A percentile compares a stretch with the other conserved stretches of the same genome.
These are phyloP conservation scores for Verticillium albo-atrum DNA, from an alignment of 2,329 filamentous ascomycete species.

Conservation along the genomic window DNA sequence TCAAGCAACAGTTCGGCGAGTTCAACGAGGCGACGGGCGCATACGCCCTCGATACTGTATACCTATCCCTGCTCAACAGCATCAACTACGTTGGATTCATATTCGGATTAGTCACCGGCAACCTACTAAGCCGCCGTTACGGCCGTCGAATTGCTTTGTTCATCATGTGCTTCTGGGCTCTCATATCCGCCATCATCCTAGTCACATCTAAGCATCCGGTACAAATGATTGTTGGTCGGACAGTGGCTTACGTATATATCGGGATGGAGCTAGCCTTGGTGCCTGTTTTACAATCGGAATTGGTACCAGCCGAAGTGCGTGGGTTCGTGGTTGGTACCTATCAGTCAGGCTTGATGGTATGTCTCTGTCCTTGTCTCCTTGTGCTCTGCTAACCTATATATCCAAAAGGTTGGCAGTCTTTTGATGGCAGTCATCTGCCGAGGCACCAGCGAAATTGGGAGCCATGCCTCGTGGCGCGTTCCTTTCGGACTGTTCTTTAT, in stretches of 20 bases:
- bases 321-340: constrained; percentile 29
- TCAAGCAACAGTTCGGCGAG: constrained; percentile 24
- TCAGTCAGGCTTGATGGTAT: constrained; percentile 22
- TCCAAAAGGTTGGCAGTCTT: constrained; percentile 5
- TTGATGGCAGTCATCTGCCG: constrained; percentile 21
- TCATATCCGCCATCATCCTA: constrained; percentile 23
- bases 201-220: constrained; percentile 21
- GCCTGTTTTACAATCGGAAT: constrained; percentile 28
- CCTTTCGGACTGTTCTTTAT: constrained; percentile 27
- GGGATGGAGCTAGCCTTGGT: constrained; percentile 34
- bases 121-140: constrained; percentile 20
- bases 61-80: constrained; percentile 29
- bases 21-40: constrained; percentile 15
- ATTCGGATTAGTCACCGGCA: constrained; percentile 21
- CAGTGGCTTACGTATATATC: constrained; percentile 31
- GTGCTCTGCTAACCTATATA: neutral
- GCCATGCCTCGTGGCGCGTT: constrained; percentile 24
- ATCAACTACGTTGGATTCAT: constrained; percentile 25
- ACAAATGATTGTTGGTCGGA: constrained; percentile 28
- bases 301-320: constrained; percentile 21
- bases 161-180: constrained; percentile 28
- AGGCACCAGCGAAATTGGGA: constrained; percentile 20
- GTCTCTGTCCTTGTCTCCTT: neutral
- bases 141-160: constrained; percentile 30
- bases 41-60: constrained; percentile 22